phyloP scores from a whole-genome alignment of 495 filamentous ascomycete genomes.

The Cladorrhinum samala region DNA sequence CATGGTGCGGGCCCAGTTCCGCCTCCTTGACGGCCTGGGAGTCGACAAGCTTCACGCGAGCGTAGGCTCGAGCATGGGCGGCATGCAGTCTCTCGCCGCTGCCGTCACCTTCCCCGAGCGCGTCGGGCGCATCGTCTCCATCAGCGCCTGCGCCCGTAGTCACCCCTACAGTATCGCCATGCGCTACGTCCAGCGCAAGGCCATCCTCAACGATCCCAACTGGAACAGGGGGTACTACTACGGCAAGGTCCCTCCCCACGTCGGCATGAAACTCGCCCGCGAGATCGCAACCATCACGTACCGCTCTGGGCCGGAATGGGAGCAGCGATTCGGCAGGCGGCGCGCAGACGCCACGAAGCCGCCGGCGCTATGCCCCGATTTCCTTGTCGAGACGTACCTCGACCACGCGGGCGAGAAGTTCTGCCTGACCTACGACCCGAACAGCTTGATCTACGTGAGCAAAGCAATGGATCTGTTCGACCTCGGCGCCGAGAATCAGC shows the following conservation, averaged over 20 bases:
- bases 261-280: slow-evolving; percentile 94
- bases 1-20: slow-evolving; percentile 95
- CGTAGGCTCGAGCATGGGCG: slow-evolving; percentile 95
- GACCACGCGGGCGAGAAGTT: slow-evolving; percentile 99
- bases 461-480: slow-evolving; percentile 99
- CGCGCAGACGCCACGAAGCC: slow-evolving; percentile 80
- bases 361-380: slow-evolving; percentile 92
- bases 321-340: slow-evolving; percentile 83
- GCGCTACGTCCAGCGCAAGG: slow-evolving; percentile 97
- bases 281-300: slow-evolving; percentile 98
- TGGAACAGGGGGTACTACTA: slow-evolving; percentile 99
- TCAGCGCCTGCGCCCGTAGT: slow-evolving; percentile 89
- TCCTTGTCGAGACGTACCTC: slow-evolving; percentile 96
- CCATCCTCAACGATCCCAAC: slow-evolving; percentile 96
- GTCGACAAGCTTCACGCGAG: slow-evolving; percentile 83
- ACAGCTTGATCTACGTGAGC: slow-evolving; percentile 92
- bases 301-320: slow-evolving; percentile 95
- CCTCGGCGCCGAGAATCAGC: slow-evolving; percentile 64
- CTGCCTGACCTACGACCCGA: slow-evolving; percentile 95
- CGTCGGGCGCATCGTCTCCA: slow-evolving; percentile 75
- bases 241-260: slow-evolving; percentile 78
- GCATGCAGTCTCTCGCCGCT: slow-evolving; percentile 92
- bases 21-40: slow-evolving; percentile 72
- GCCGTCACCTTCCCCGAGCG: slow-evolving; percentile 81
- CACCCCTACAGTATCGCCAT: slow-evolving; percentile 98